Conservation (phyloP, 2,329 filamentous ascomycete genomes). For the Fusarium citri region DNA sequence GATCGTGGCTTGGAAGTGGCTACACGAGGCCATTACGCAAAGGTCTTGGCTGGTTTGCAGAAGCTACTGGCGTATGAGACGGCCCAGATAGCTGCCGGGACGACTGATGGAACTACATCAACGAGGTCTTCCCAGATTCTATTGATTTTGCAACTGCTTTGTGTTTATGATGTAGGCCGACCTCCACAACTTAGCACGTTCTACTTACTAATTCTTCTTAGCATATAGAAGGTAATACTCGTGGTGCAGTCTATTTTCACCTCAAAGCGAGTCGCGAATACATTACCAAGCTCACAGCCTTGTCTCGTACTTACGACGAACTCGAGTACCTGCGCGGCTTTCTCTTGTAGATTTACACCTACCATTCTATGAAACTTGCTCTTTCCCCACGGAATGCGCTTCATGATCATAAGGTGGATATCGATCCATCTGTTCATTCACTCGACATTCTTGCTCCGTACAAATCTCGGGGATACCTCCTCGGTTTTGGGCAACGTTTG, state of each 20-base stretch:
- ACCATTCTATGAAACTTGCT: slow-evolving; percentile 1
- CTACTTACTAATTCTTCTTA: background rate
- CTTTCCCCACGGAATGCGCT: background rate
- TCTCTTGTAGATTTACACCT: slow-evolving; percentile 6
- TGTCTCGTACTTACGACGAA: background rate
- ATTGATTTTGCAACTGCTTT: background rate
- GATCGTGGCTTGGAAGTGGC: slow-evolving; percentile 5
- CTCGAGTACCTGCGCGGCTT: background rate
- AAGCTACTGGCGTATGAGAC: slow-evolving; percentile 1
- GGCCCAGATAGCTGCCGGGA: rapidly evolving
- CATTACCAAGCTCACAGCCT: background rate
- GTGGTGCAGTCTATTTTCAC: background rate
- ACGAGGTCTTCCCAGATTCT: background rate
- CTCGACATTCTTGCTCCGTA: background rate
- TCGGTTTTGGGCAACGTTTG: background rate
- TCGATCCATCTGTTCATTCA: background rate
- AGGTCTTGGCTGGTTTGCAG: background rate
- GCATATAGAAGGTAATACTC: background rate
- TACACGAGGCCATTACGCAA: slow-evolving; percentile 7
- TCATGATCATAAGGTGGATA: background rate
- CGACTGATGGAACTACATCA: background rate
- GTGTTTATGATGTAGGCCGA: slow-evolving; percentile 12
- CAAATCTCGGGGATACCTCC: background rate
- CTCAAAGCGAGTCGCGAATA: slow-evolving; percentile 8
- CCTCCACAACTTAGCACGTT: rapidly evolving